Base-by-base conservation (phyloP, 768 basidiomycete species). In the Inosperma sp. region DNA sequence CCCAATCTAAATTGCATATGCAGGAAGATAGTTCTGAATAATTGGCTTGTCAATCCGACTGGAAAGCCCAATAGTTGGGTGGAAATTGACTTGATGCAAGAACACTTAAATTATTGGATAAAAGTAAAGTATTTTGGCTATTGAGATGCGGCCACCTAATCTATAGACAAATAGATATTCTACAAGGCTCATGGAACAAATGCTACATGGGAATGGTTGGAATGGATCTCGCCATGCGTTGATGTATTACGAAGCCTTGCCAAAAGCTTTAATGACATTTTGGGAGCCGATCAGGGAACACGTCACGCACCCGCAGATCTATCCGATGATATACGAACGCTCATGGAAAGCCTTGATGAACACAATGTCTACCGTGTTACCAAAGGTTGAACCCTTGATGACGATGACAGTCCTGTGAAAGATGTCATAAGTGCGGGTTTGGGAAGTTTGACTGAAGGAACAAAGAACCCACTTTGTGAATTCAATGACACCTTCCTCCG, bases 51-150 rank as follows among this genome's bases (percentile, higher is more conserved):
- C 1, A 69, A 69, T 54, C 64, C 66, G 7, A 59, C 63, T 1
- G 70, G 70, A 2, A 52, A 57, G 2, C 48, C 56, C 1, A 59
- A 63, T 30, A 39, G 54, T 1, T 69, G 56, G 27, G 62, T 67
- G 0, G 66, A 68, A 25, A 39, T 63, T 4, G 68, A 69, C 41
- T 55, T 69, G 0, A 50, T 68, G 23, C 70, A 69, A 37, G 67
- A 71, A 47, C 68, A 70, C 37, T 25, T 63, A 35, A 71, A 70
- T 49, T 69, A 57, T 43, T 67, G 64, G 63, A 61, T 65, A 5
- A 68, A 70, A 62, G 67, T 66, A 44, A 0, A 49, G 47, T 13
- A 17, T 34, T 33, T 29, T 5, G 31, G 27, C 12, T 23, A 16
- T 51, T 12, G 16, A 29, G 6, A 26, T 7, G 21, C 17, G 26